Percentiles rank a stretch among this genome's conserved stretches.
phyloP scores from a whole-genome alignment of 805 yeast genomes.

The Candida succiphila region DNA sequence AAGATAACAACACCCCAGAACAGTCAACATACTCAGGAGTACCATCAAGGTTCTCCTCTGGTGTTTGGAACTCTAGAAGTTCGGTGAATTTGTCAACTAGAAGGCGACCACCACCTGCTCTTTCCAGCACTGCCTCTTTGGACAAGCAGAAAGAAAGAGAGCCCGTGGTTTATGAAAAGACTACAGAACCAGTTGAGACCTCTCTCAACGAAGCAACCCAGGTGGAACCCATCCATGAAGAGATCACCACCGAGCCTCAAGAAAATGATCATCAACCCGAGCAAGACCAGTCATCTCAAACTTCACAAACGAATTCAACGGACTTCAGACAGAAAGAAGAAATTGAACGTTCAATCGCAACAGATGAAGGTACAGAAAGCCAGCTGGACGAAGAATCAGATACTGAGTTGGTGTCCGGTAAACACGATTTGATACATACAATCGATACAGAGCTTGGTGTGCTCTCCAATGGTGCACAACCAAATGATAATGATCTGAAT shows the following conservation, averaged over 20 bases:
- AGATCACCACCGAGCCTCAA: not conserved
- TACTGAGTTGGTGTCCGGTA: too few species aligned
- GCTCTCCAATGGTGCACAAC: too few species aligned
- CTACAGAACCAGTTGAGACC: too few species aligned
- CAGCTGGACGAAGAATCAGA: not conserved
- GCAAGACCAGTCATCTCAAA: not conserved
- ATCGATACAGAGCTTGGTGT: not conserved
- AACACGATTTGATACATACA: not conserved
- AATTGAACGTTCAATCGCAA: not conserved
- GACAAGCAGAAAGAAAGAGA: too few species aligned
- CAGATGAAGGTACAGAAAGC: not conserved
- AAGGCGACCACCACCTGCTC: slow-evolving; percentile 11
- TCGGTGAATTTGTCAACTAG: slow-evolving; percentile 8
- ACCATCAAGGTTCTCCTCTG: not conserved
- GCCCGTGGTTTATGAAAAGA: too few species aligned
- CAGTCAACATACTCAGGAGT: not conserved
- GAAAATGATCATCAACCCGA: not conserved
- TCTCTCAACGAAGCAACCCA: too few species aligned
- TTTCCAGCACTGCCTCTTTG: too few species aligned
- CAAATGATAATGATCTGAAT: too few species aligned
- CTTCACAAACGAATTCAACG: not conserved
- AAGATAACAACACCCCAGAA: not conserved
- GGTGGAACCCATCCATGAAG: not conserved
- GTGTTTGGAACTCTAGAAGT: too few species aligned
- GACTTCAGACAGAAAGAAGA: not conserved